A percentile compares a stretch with the other conserved stretches of the same genome.
Conservation (phyloP, 2,329 filamentous ascomycete genomes). For the Ophiostoma sp. region DNA sequence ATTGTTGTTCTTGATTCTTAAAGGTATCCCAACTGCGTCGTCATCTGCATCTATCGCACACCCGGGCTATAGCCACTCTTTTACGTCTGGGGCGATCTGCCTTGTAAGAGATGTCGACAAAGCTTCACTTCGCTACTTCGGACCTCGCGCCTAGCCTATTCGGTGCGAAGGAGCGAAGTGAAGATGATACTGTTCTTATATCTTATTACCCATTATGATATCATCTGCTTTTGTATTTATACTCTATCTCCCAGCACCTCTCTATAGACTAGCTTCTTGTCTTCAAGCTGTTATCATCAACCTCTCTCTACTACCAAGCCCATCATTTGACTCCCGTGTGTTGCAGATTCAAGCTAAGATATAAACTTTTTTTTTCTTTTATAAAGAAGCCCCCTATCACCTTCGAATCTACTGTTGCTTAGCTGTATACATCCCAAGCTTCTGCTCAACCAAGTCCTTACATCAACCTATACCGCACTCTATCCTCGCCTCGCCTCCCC, state of each 20-base stretch:
- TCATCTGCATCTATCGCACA: too few species aligned
- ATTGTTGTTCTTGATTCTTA: too few species aligned
- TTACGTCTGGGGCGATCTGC: too few species aligned
- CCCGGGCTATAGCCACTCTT: too few species aligned
- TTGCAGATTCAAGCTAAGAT: neutral
- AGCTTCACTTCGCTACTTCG: too few species aligned
- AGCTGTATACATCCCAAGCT: neutral
- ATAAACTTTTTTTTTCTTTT: neutral
- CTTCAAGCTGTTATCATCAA: neutral
- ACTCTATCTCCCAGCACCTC: neutral
- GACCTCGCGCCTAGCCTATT: too few species aligned
- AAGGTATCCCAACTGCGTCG: too few species aligned
- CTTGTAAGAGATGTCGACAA: too few species aligned
- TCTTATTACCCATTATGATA: too few species aligned
- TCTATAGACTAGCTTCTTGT: neutral
- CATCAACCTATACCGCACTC: neutral
- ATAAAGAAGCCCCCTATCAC: too few species aligned
- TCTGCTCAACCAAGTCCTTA: neutral
- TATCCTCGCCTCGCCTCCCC: neutral
- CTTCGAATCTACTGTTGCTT: neutral
- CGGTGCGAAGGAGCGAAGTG: too few species aligned
- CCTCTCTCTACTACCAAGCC: neutral
- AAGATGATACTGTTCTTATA: neutral
- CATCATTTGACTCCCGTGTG: neutral
- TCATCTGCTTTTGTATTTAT: neutral